A percentile compares a stretch with the other conserved stretches of the same genome.
phyloP scores from a whole-genome alignment of 306 rosid species.

The Rosa lucieae region DNA sequence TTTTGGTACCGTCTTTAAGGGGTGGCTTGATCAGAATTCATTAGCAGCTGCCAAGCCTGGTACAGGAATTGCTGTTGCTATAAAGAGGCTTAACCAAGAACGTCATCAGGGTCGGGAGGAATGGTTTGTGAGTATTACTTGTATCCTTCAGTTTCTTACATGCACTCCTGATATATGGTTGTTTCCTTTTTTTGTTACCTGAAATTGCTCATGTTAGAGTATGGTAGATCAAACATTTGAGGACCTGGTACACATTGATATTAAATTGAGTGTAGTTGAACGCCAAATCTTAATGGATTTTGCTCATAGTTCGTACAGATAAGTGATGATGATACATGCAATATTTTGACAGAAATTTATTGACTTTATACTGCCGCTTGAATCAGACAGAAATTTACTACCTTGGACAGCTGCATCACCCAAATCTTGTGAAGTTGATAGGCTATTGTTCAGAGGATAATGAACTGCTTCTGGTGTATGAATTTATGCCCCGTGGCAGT shows the following conservation, averaged over 20 bases:
- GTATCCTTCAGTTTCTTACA: slow-evolving; percentile 3
- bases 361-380: slow-evolving; percentile 21
- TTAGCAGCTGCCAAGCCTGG: slow-evolving; percentile 71
- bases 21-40: slow-evolving; percentile 84
- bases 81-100: slow-evolving; percentile 81
- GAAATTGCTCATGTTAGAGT: background rate
- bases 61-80: slow-evolving; percentile 79
- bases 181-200: background rate
- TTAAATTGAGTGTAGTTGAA: background rate
- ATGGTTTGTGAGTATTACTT: slow-evolving; percentile 81
- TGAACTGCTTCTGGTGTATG: slow-evolving; percentile 81
- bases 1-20: slow-evolving; percentile 83
- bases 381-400: slow-evolving; percentile 79
- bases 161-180: background rate
- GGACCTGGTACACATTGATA: background rate
- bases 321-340: slow-evolving; percentile 16
- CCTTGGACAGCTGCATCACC: slow-evolving; percentile 87
- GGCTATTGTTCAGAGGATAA: slow-evolving; percentile 96
- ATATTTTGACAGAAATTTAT: slow-evolving; percentile 22
- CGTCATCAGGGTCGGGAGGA: slow-evolving; percentile 86
- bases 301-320: slow-evolving; percentile 10
- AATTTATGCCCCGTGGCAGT: slow-evolving; percentile 75
- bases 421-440: slow-evolving; percentile 79
- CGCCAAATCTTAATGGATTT: background rate
- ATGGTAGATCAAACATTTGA: slow-evolving; percentile 2